These are phyloP conservation scores for Nitzschia sp. DNA, from an alignment of 108 stramenopile genomes.

Conservation along the genomic window DNA sequence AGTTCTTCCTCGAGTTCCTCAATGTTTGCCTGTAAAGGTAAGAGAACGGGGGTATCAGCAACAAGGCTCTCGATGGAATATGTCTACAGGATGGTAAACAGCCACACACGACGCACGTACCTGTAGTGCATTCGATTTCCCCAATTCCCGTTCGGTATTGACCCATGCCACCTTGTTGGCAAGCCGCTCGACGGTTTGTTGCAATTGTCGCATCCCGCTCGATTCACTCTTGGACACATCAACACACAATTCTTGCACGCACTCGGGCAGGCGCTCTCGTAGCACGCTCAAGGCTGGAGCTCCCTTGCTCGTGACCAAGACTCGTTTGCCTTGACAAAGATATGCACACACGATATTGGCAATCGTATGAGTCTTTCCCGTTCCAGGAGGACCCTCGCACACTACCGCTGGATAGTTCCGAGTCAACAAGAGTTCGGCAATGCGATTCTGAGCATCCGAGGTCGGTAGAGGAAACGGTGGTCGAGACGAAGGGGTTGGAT, in stretches of 20 bases:
- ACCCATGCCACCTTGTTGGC: slow-evolving; percentile 48
- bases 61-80: too few species aligned
- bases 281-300: slow-evolving; percentile 60
- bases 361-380: slow-evolving; percentile 47
- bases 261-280: slow-evolving; percentile 44
- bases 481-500: neutral
- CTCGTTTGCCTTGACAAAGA: slow-evolving; percentile 61
- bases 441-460: slow-evolving; percentile 54
- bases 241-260: slow-evolving; percentile 53
- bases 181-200: slow-evolving; percentile 62
- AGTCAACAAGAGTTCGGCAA: slow-evolving; percentile 46
- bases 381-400: slow-evolving; percentile 57
- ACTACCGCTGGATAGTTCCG: slow-evolving; percentile 49
- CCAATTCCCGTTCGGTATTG: slow-evolving; percentile 28
- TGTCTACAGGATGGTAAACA: neutral
- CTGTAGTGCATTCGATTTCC: slow-evolving; percentile 33
- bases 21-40: slow-evolving; percentile 22
- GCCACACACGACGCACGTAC: neutral
- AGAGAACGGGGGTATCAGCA: neutral
- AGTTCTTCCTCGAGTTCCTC: slow-evolving; percentile 35
- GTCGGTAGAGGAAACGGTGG: slow-evolving; percentile 51
- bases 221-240: slow-evolving; percentile 52
- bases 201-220: slow-evolving; percentile 57
- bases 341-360: slow-evolving; percentile 66
- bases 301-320: slow-evolving; percentile 57